Evolutionary conservation across 2,329 filamentous ascomycete species (phyloP).

Genomic region (Aspergillus sp.): DNA sequence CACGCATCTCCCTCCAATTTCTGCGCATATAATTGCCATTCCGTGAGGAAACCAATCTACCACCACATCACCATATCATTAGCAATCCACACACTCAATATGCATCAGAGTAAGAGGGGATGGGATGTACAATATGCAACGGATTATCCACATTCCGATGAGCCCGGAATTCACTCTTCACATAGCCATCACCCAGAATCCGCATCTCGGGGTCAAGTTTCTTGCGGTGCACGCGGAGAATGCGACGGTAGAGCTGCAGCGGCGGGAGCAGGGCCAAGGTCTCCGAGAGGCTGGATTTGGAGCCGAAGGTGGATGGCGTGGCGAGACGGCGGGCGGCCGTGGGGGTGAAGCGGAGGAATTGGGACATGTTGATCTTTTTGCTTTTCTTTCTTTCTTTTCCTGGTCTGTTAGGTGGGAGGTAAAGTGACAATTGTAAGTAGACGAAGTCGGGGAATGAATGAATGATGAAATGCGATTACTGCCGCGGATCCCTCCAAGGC

Average conservation of each 20-base stretch:
- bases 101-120: neutral
- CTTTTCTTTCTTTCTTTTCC: slow-evolving; percentile 13
- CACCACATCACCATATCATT: slow-evolving; percentile 10
- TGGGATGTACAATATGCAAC: slow-evolving; percentile 72
- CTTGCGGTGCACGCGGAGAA: slow-evolving; percentile 83
- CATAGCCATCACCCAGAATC: slow-evolving; percentile 84
- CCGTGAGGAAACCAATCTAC: slow-evolving; percentile 90
- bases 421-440: too few species aligned
- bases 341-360: slow-evolving; percentile 30
- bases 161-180: slow-evolving; percentile 87
- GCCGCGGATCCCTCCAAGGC: slow-evolving; percentile 6
- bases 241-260: slow-evolving; percentile 82
- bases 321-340: slow-evolving; percentile 35
- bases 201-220: slow-evolving; percentile 73
- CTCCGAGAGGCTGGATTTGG: slow-evolving; percentile 45
- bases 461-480: neutral
- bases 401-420: neutral
- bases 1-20: slow-evolving; percentile 84
- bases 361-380: slow-evolving; percentile 43
- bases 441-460: neutral
- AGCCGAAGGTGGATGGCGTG: slow-evolving; percentile 41
- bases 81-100: neutral
- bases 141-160: slow-evolving; percentile 86
- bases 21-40: slow-evolving; percentile 96
- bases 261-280: slow-evolving; percentile 76